Base-by-base conservation (phyloP, 352 stramenopile genomes). In the Blastocystis sp. region DNA sequence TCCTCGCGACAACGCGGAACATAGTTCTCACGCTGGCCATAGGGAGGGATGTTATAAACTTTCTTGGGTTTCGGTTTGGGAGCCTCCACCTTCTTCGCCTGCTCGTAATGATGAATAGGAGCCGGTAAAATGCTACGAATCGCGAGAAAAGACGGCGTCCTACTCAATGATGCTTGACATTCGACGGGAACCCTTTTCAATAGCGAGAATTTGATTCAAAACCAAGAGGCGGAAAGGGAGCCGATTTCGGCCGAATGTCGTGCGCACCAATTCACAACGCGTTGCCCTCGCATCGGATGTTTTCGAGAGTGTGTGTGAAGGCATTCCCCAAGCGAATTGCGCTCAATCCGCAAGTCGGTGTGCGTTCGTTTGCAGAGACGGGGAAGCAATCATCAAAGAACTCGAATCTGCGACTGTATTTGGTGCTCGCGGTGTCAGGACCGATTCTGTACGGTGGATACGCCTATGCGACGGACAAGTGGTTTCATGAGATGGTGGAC, bases 1-100 rank as follows among this genome's bases (percentile, higher is more conserved):
- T 98, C 96, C 24, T 89, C 71, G 21, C 57, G 61, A 53, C 34
- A 42, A 32, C 87, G 63, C 27, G 86, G 87, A 53, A 89, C 54
- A 76, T 87, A 88, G n/a, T 86, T 86, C 1, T 49, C 42, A 48
- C 87, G 65, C 38, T 81, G 61, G 27, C 84, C 40, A 67, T 88
- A 88, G 9, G 54, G 56, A 24, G 87, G 79, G 9, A 88, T 72
- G 48, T 81, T 81, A n/a, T 81, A 81, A 4, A 81, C 69, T 29
- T 81, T 81, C 69, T 81, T 81, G 18, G 32, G 42, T 44, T 48
- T 61, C 46, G 32, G 44, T 38, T 81, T 81, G 4, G 69, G 34
- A 64, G 48, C 69, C 48, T 81, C 69, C 32, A 63, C 40, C 29
- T 61, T 63, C 48, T 81, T 81, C 69, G 36, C 69, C 51, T 81